Conservation (phyloP, 371 early-diverging fungal genomes). For the Mucor mucedo region DNA sequence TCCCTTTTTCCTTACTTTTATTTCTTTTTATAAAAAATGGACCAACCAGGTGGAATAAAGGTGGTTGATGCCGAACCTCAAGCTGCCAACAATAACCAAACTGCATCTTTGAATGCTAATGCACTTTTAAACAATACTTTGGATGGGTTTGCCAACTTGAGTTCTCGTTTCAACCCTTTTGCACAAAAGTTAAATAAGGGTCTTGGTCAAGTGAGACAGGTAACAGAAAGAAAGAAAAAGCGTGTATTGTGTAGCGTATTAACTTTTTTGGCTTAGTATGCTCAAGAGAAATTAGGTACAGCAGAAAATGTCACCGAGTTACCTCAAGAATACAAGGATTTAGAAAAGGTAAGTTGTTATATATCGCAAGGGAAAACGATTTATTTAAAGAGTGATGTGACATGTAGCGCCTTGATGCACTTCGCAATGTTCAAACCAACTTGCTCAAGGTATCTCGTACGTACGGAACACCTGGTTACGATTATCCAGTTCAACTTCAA, state of each 20-base stretch:
- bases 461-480: conserved; percentile 72
- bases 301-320: conserved; percentile 85
- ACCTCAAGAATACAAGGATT: conserved; percentile 85
- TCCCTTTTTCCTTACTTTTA: too few species aligned
- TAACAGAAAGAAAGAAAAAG: conserved; percentile 30
- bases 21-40: conserved; percentile 12
- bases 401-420: conserved; percentile 64
- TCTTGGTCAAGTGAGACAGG: conserved; percentile 82
- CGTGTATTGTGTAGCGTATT: not conserved
- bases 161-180: conserved; percentile 72
- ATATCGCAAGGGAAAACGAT: too few species aligned
- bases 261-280: conserved; percentile 57
- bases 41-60: conserved; percentile 33
- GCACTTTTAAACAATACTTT: conserved; percentile 47
- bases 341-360: conserved; percentile 65
- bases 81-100: conserved; percentile 6
- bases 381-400: not conserved
- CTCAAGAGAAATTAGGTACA: conserved; percentile 84
- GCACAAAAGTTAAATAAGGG: conserved; percentile 74
- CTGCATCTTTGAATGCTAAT: conserved; percentile 34
- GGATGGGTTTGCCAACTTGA: conserved; percentile 69
- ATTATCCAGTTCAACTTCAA: conserved; percentile 77
- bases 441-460: conserved; percentile 74
- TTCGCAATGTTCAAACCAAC: conserved; percentile 65
- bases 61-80: conserved; percentile 46